phyloP scores from a whole-genome alignment of 2,329 filamentous ascomycete genomes.

The Talaromyces sp. region DNA sequence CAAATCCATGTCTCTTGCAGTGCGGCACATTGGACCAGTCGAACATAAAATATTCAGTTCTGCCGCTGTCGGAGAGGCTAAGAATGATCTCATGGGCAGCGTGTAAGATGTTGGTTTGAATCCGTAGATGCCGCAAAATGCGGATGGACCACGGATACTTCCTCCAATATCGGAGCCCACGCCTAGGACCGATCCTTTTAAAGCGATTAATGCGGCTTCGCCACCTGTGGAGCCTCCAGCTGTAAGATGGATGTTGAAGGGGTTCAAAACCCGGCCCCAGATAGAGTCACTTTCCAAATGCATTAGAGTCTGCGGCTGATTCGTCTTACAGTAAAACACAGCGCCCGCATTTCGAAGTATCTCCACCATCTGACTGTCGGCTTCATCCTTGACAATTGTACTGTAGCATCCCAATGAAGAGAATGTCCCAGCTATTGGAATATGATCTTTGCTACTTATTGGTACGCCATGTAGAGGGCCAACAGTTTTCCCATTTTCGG shows the following conservation, averaged over 20 bases:
- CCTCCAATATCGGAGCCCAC: constrained; percentile 30
- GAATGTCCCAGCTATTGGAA: constrained; percentile 8
- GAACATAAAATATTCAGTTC: constrained; percentile 18
- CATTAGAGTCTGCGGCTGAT: constrained; percentile 60
- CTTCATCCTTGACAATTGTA: constrained; percentile 22
- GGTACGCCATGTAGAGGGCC: no score
- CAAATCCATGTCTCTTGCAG: constrained; percentile 19
- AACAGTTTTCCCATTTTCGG: no score
- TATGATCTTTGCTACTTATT: constrained; percentile 25
- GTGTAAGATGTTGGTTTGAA: constrained; percentile 23
- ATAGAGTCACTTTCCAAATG: constrained; percentile 30
- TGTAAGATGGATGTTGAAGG: constrained; percentile 21
- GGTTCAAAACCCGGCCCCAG: constrained; percentile 16
- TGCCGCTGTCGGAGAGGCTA: constrained; percentile 8
- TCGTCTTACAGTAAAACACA: constrained; percentile 53
- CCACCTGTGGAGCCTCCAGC: constrained; percentile 27
- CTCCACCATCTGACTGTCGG: constrained; percentile 9
- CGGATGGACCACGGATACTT: constrained; percentile 30
- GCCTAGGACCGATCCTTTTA: constrained; percentile 26
- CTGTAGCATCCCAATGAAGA: constrained; percentile 1
- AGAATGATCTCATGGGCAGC: background rate
- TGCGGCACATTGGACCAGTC: constrained; percentile 21
- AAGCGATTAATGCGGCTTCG: constrained; percentile 31
- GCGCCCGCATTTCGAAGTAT: constrained; percentile 32
- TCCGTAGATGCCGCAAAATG: constrained; percentile 30